A percentile compares a stretch with the other conserved stretches of the same genome.
Conservation (phyloP, 2,329 filamentous ascomycete genomes). For the Nannizziopsis barbatae region DNA sequence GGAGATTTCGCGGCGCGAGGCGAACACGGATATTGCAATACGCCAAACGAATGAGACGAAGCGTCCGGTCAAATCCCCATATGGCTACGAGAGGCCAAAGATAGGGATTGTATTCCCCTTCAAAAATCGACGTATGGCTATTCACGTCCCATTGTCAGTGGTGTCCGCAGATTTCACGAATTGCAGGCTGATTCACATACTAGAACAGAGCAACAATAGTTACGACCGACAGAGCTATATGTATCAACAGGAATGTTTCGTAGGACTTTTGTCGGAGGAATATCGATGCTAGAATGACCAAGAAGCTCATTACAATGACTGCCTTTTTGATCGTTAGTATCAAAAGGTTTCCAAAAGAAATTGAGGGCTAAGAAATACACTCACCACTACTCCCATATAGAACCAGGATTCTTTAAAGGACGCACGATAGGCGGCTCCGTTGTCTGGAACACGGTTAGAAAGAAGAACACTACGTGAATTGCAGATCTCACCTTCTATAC, state of each 20-base stretch:
- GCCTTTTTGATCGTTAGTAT: constrained; percentile 13
- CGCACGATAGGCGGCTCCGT: background rate
- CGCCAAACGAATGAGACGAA: constrained; percentile 31
- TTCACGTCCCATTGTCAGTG: constrained; percentile 1
- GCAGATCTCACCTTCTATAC: background rate
- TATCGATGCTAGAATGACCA: constrained; percentile 33
- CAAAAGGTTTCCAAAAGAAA: background rate
- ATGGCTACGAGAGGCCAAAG: constrained; percentile 39
- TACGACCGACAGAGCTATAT: constrained; percentile 29
- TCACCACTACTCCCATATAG: constrained; percentile 19
- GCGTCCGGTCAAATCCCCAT: constrained; percentile 38
- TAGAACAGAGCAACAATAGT: constrained; percentile 36
- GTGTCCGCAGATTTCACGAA: background rate
- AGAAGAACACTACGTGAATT: background rate
- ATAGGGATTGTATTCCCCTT: constrained; percentile 36
- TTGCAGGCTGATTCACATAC: constrained; percentile 19
- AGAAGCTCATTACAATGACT: constrained; percentile 26
- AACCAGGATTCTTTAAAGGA: constrained; percentile 10
- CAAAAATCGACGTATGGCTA: constrained; percentile 37
- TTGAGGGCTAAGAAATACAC: constrained; percentile 3
- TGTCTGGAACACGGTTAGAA: background rate
- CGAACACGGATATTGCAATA: constrained; percentile 31
- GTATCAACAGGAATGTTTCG: constrained; percentile 31
- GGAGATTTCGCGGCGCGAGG: constrained; percentile 12
- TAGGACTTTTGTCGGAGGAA: constrained; percentile 35